Percentiles rank a stretch among this genome's conserved stretches.
These are phyloP conservation scores for Penicillium sp. DNA, from an alignment of 2,329 filamentous ascomycete species.

Conservation along the genomic window DNA sequence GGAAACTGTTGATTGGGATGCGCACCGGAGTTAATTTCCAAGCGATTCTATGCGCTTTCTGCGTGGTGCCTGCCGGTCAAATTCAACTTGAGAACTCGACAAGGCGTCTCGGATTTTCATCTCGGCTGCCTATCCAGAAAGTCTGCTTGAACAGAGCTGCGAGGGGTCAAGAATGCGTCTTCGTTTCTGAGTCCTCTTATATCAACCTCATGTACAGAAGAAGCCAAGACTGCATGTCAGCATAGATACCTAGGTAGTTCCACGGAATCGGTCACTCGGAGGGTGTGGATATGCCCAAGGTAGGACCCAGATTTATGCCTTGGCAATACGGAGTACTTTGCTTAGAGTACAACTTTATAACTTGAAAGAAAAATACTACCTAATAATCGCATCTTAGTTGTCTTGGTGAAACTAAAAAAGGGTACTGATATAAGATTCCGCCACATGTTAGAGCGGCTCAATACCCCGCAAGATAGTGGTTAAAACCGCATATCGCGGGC, in stretches of 20 bases:
- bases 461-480: neutral
- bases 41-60: neutral
- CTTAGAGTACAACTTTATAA: neutral
- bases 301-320: neutral
- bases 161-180: neutral
- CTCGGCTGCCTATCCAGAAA: neutral
- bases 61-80: slow-evolving; percentile 7
- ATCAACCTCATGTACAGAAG: neutral
- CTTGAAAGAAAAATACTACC: neutral
- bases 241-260: neutral
- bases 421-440: neutral
- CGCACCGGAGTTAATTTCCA: neutral
- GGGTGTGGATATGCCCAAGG: neutral
- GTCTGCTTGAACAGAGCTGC: neutral
- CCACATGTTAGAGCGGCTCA: neutral
- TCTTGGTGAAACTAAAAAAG: neutral
- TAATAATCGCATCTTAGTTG: neutral
- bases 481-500: neutral
- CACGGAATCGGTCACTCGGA: neutral
- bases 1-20: neutral
- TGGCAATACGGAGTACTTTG: neutral
- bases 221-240: neutral
- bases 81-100: neutral
- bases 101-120: neutral
- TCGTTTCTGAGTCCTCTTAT: neutral